phyloP scores from a whole-genome alignment of 2,329 filamentous ascomycete species.

The Mycosphaerella arachidis region DNA sequence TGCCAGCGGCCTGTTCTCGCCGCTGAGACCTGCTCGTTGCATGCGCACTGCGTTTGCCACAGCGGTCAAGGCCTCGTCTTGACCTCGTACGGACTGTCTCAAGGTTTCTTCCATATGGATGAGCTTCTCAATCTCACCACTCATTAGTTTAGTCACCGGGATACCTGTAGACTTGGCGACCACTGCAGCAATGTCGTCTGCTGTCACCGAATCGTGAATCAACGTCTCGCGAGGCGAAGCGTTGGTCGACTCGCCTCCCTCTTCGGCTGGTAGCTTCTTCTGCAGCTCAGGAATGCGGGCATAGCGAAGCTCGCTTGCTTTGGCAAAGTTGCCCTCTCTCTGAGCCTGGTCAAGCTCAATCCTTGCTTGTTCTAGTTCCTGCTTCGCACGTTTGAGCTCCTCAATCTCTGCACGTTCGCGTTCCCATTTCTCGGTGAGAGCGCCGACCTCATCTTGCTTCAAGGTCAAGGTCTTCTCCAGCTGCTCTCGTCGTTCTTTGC shows the following conservation, averaged over 20 bases:
- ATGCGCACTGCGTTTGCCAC: conserved; percentile 91
- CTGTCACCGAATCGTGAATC: conserved; percentile 89
- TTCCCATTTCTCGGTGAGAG: conserved; percentile 80
- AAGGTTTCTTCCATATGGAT: conserved; percentile 93
- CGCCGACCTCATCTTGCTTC: conserved; percentile 71
- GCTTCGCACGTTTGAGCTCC: conserved; percentile 78
- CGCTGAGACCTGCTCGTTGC: conserved; percentile 85
- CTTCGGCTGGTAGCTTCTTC: conserved; percentile 72
- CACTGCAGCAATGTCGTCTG: conserved; percentile 89
- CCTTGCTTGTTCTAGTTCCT: conserved; percentile 79
- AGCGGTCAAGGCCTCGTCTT: conserved; percentile 87
- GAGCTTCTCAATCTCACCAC: conserved; percentile 89
- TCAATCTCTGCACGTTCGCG: conserved; percentile 83
- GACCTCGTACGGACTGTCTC: conserved; percentile 77
- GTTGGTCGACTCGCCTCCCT: conserved; percentile 42
- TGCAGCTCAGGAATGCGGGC: conserved; percentile 79
- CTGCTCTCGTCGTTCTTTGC: conserved; percentile 80
- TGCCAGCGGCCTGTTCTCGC: conserved; percentile 84
- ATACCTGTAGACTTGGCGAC: conserved; percentile 91
- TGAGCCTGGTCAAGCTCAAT: conserved; percentile 85
- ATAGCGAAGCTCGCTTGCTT: conserved; percentile 87
- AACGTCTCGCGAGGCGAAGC: conserved; percentile 49
- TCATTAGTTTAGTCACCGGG: conserved; percentile 85
- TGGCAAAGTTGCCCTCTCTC: conserved; percentile 79
- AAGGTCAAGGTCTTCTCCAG: conserved; percentile 71